Base-by-base conservation (phyloP, 2,329 filamentous ascomycete species). In the Trichoderma pleuroti region DNA sequence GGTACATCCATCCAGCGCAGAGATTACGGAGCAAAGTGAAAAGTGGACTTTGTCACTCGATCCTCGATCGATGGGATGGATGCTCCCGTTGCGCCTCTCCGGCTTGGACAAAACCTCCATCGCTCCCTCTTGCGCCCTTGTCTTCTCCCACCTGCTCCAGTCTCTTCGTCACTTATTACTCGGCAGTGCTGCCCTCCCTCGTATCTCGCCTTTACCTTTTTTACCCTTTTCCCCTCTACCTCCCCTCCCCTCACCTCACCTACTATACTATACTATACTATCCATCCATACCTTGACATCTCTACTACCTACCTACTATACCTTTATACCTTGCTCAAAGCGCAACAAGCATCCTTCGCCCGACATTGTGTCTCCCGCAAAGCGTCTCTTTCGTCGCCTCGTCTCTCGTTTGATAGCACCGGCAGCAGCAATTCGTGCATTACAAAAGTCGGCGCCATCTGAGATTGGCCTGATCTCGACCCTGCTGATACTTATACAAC, bases 1-100 rank as follows among this genome's bases (percentile, higher is more conserved):
- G n/a, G n/a, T n/a, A n/a, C n/a, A n/a, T 18, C 26, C 8, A 14
- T 30, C 36, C 18, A 21, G 57, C 32, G 26, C 36, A 30, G 11
- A 39, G 26, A 42, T 63, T 65, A 65, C 62, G 28, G 56, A 59
- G 68, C 52, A 64, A 74, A 60, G 36, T 61, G 42, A 70, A 54
- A 49, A 24, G 70, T 70, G 71, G 64, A 66, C 61, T 70, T 71
- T 60, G 59, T 34, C 16, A 71, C 70, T 79, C 78, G 78, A 80
- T 80, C 75, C 76, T 79, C 78, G 78, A 80, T 80, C 78, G 75
- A 78, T 73, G 65, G 57, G 57, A 61, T 61, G 77, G 70, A 72
- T 72, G 78, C 74, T 76, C 74, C 75, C 77, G 76, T 75, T 62
- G 75, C 75, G 76, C 76, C 73, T 76, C 73, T 74, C 76, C 72